A percentile compares a stretch with the other conserved stretches of the same genome.
These are phyloP conservation scores for Encephalitozoon intestinalis DNA, from an alignment of 371 early-diverging fungal species.

Conservation along the genomic window DNA sequence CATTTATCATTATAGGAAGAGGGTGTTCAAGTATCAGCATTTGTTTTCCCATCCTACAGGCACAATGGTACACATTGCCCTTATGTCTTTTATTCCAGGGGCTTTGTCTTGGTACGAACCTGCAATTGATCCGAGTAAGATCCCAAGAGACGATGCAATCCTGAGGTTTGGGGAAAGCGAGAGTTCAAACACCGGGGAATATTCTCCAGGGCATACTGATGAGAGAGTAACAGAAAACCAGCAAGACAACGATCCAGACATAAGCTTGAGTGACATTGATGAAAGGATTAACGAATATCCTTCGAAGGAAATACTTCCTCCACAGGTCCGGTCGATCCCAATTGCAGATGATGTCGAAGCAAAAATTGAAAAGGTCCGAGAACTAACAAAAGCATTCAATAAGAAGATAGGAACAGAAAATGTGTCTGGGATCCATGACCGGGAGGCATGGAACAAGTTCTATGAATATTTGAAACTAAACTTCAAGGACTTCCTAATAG, in stretches of 20 bases:
- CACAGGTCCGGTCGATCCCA: background rate
- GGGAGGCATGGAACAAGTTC: conserved; percentile 35
- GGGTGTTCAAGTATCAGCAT: background rate
- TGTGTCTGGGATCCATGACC: conserved; percentile 11
- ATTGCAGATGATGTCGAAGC: background rate
- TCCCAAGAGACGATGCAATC: background rate
- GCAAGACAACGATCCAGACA: background rate
- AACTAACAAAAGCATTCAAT: background rate
- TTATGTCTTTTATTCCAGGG: background rate
- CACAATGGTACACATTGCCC: background rate
- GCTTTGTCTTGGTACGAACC: background rate
- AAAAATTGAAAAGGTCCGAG: background rate
- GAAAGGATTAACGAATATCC: background rate
- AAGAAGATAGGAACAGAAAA: background rate
- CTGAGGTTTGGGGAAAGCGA: background rate
- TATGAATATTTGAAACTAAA: conserved; percentile 19
- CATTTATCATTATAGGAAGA: background rate
- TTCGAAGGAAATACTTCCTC: background rate
- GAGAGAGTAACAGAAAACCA: background rate
- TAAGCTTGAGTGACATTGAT: background rate
- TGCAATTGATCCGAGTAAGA: background rate
- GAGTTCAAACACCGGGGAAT: background rate
- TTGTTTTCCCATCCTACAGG: background rate
- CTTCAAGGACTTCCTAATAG: conserved; percentile 23
- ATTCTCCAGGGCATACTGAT: background rate